Evolutionary conservation across 2,329 filamentous ascomycete species (phyloP).

Genomic region (Fusarium sp.): DNA sequence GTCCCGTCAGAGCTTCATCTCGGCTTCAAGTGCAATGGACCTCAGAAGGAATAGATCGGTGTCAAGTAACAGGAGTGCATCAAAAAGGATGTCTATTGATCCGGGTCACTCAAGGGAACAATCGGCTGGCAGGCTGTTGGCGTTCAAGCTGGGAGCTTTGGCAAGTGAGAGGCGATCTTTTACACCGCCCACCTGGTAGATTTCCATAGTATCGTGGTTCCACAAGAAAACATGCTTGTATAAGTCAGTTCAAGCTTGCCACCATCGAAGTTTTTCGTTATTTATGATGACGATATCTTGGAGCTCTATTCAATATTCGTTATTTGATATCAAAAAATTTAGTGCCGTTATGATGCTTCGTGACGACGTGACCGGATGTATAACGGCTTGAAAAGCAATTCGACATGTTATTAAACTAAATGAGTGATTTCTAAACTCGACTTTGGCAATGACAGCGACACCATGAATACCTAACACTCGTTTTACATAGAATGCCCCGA

Average conservation of each 20-base stretch:
- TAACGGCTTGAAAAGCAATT: no score
- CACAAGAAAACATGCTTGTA: no score
- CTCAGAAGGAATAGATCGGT: conserved; percentile 21
- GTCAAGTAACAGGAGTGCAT: not conserved
- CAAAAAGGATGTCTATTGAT: conserved; percentile 5
- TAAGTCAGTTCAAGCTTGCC: not conserved
- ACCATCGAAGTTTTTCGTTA: not conserved
- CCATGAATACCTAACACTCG: not conserved
- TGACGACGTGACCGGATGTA: no score
- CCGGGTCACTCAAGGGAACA: not conserved
- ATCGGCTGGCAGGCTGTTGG: conserved; percentile 21
- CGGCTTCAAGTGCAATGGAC: not conserved
- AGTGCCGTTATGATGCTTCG: no score
- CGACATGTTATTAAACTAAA: not conserved
- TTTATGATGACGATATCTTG: not conserved
- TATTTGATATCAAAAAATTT: not conserved
- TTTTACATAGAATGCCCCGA: not conserved
- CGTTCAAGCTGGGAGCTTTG: conserved; percentile 34
- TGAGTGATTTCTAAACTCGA: not conserved
- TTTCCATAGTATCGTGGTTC: not conserved
- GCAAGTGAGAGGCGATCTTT: conserved; percentile 4
- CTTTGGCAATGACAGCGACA: not conserved
- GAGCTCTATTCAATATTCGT: not conserved
- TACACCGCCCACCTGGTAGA: not conserved
- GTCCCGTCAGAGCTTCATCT: conserved; percentile 4